Conservation (phyloP, 352 stramenopile species). For the Phytophthora nicotianae region DNA sequence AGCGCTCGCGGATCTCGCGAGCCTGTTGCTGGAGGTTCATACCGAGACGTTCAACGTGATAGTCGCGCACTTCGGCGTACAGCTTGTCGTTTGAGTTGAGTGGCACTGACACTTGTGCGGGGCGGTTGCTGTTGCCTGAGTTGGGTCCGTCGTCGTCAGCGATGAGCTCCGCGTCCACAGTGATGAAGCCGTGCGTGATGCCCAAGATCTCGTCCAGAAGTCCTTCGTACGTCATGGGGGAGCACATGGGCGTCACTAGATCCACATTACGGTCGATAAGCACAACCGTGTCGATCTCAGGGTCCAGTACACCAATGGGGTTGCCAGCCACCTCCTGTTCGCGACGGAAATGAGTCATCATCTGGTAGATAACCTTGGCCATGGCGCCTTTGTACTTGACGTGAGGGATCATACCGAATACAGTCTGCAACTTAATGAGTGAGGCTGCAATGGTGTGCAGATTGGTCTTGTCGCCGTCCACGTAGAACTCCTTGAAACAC, state of each 20-base stretch:
- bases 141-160: slow-evolving; percentile 66
- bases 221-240: slow-evolving; percentile 97
- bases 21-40: slow-evolving; percentile 97
- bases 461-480: slow-evolving; percentile 90
- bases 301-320: slow-evolving; percentile 76
- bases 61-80: slow-evolving; percentile 95
- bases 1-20: slow-evolving; percentile 93
- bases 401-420: slow-evolving; percentile 92
- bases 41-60: slow-evolving; percentile 96
- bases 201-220: slow-evolving; percentile 96
- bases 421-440: slow-evolving; percentile 93
- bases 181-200: slow-evolving; percentile 93
- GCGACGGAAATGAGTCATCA: slow-evolving; percentile 92
- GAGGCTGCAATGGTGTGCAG: slow-evolving; percentile 89
- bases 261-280: slow-evolving; percentile 96
- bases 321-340: slow-evolving; percentile 89
- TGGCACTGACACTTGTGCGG: slow-evolving; percentile 89
- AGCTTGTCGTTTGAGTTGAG: slow-evolving; percentile 97
- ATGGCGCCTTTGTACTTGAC: slow-evolving; percentile 94
- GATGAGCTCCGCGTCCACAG: slow-evolving; percentile 76
- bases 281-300: slow-evolving; percentile 94
- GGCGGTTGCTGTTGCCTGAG: slow-evolving; percentile 32
- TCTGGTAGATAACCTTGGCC: slow-evolving; percentile 92
- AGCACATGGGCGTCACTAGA: slow-evolving; percentile 95
- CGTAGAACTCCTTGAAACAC: slow-evolving; percentile 87